Conservation (phyloP, 1,284 basidiomycete species). For the Lentinus polychrous region DNA sequence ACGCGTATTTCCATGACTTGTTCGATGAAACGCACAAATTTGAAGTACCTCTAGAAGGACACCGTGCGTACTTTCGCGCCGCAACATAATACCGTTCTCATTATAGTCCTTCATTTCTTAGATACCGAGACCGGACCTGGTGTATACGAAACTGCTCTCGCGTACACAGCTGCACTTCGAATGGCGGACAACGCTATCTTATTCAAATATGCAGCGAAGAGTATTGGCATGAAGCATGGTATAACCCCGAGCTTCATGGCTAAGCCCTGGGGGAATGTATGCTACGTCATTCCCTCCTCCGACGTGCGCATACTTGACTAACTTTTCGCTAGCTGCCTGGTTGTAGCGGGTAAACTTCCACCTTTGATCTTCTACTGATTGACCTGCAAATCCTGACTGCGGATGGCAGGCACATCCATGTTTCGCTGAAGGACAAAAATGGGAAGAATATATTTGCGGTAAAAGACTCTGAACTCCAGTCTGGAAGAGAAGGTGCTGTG, state of each 20-base stretch:
- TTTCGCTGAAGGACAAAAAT: constrained; percentile 68
- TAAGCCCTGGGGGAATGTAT: constrained; percentile 87
- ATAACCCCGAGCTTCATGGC: constrained; percentile 98
- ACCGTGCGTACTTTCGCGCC: constrained; percentile 55
- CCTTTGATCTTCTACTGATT: neutral
- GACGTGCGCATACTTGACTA: neutral
- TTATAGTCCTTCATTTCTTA: constrained; percentile 22
- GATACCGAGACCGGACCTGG: constrained; percentile 95
- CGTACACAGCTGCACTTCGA: constrained; percentile 75
- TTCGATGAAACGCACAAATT: constrained; percentile 77
- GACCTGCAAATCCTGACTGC: neutral
- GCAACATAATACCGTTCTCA: no score
- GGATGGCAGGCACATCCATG: constrained; percentile 75
- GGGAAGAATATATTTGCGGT: constrained; percentile 82
- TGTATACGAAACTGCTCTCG: constrained; percentile 91
- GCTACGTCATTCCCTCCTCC: constrained; percentile 17
- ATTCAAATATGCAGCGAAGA: constrained; percentile 92
- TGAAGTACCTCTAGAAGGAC: constrained; percentile 82
- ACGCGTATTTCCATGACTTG: constrained; percentile 84
- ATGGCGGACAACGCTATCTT: constrained; percentile 95
- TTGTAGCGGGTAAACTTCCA: constrained; percentile 69
- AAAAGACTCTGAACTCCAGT: constrained; percentile 48
- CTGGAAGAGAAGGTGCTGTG: constrained; percentile 60
- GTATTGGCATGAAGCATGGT: constrained; percentile 83
- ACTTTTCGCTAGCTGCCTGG: constrained; percentile 68